Evolutionary conservation across 352 stramenopile genomes (phyloP).

Genomic region (Pythium utonaiense): DNA sequence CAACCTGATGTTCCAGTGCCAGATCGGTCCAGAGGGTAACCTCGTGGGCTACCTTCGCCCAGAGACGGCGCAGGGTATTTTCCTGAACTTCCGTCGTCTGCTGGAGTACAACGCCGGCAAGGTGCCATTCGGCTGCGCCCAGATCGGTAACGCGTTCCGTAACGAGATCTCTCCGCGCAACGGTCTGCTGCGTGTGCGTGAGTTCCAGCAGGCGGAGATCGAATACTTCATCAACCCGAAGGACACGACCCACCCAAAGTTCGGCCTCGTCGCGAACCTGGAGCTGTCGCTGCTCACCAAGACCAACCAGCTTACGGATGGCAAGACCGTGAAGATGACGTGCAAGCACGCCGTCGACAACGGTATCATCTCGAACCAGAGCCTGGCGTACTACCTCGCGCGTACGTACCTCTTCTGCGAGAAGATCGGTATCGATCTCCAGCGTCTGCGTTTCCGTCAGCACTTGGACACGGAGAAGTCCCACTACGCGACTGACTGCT

Average conservation of each 20-base stretch:
- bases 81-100: conserved; percentile 98
- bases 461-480: conserved; percentile 99
- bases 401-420: conserved; percentile 96
- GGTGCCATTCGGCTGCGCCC: conserved; percentile 94
- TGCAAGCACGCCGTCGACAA: conserved; percentile 89
- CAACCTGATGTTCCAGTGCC: conserved; percentile 98
- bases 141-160: conserved; percentile 98
- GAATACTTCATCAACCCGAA: conserved; percentile 77
- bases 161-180: conserved; percentile 98
- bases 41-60: conserved; percentile 96
- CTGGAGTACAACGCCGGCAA: conserved; percentile 90
- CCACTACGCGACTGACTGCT: conserved; percentile 99
- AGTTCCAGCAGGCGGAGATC: conserved; percentile 98
- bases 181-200: conserved; percentile 96
- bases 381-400: conserved; percentile 98
- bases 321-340: conserved; percentile 94
- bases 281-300: conserved; percentile 91
- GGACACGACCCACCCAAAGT: conserved; percentile 95
- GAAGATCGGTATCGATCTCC: conserved; percentile 92
- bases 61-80: conserved; percentile 97
- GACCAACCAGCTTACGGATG: conserved; percentile 95
- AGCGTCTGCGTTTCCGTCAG: conserved; percentile 97
- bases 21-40: conserved; percentile 98
- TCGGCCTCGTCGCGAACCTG: conserved; percentile 85
- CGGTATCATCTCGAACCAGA: conserved; percentile 98